Conservation (phyloP, 202 grass and related monocot genomes). For the Panicum virgatum region DNA sequence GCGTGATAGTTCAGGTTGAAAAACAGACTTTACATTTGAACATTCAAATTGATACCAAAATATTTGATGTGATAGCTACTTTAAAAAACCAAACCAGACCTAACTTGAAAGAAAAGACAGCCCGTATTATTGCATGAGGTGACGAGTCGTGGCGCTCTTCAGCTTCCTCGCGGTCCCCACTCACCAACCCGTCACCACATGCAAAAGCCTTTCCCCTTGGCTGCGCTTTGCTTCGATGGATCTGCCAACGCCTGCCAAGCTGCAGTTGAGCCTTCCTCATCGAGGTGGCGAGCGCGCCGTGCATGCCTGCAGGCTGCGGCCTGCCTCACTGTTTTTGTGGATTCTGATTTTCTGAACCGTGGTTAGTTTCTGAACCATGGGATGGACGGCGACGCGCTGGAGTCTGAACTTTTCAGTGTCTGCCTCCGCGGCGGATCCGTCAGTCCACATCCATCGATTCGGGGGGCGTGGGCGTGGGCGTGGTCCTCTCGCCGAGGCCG, state of each 20-base stretch:
- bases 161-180: slow-evolving; percentile 9
- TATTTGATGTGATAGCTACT: no score
- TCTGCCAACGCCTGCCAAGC: background rate
- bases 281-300: background rate
- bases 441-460: slow-evolving; percentile 13
- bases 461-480: no score
- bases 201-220: background rate
- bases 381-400: background rate
- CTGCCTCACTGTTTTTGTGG: background rate
- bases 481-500: background rate
- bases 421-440: background rate
- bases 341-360: no score
- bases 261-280: slow-evolving; percentile 8
- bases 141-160: background rate
- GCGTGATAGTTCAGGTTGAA: no score
- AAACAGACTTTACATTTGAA: no score
- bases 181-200: slow-evolving; percentile 34
- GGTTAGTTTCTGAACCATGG: background rate
- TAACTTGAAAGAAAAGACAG: slow-evolving; percentile 38
- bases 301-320: no score
- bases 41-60: no score
- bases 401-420: slow-evolving; percentile 2
- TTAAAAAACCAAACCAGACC: no score
- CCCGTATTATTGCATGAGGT: slow-evolving; percentile 20
- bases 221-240: background rate